Evolutionary conservation across 768 basidiomycete species (phyloP).

Genomic region (Rhodosporidiobolus odoratus): DNA sequence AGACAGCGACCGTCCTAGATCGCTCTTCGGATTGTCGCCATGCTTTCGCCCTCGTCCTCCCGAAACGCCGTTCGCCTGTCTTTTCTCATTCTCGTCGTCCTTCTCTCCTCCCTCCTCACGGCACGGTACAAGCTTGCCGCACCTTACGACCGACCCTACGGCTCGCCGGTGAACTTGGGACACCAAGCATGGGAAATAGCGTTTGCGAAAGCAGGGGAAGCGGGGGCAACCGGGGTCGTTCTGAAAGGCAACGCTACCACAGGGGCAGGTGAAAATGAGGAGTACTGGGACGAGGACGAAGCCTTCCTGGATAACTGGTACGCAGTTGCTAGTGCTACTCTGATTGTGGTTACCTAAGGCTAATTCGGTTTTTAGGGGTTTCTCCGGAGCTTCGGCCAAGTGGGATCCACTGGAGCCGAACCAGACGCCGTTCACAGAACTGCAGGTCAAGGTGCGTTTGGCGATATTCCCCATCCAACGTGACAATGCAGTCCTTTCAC

Average conservation of each 20-base stretch:
- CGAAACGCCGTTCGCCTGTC: constrained; percentile 15
- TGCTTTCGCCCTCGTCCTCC: constrained; percentile 21
- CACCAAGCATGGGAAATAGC: constrained; percentile 19
- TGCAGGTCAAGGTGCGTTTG: constrained; percentile 19
- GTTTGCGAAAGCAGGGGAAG: constrained; percentile 2
- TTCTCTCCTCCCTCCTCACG: constrained; percentile 27
- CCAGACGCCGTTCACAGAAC: constrained; percentile 28
- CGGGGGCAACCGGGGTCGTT: neutral
- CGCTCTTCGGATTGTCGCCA: neutral
- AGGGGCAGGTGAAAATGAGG: neutral
- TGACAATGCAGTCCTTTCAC: neutral
- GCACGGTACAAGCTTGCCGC: constrained; percentile 27
- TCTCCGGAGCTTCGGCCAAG: neutral
- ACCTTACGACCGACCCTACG: constrained; percentile 26
- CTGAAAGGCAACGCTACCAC: neutral
- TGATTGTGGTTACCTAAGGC: neutral
- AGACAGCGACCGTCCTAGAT: too few species aligned
- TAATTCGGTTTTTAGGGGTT: neutral
- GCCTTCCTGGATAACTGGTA: constrained; percentile 12
- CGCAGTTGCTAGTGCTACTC: neutral
- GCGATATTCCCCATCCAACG: neutral
- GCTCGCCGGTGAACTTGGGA: constrained; percentile 9
- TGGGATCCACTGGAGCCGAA: constrained; percentile 22
- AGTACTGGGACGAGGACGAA: constrained; percentile 19
- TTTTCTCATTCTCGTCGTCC: constrained; percentile 10